Percentiles rank a stretch among this genome's conserved stretches.
These are phyloP conservation scores for Plasmodium vivax DNA, from an alignment of 169 alveolate genomes.

Conservation along the genomic window DNA sequence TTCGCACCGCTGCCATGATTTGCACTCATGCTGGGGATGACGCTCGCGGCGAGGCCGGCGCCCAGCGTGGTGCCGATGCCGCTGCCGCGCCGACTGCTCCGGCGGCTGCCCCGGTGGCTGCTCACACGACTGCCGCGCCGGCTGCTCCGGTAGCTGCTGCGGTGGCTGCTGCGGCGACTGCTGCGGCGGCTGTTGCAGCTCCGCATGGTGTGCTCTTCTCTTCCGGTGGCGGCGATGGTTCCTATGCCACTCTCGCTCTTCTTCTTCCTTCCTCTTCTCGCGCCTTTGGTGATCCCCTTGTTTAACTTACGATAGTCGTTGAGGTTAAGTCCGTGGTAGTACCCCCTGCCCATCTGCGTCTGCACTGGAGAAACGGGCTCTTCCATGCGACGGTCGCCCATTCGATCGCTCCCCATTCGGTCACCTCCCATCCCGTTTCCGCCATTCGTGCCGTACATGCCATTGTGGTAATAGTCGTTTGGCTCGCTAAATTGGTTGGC, in stretches of 20 bases:
- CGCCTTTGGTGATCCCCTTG: background rate
- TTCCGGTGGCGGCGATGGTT: background rate
- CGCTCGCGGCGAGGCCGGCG: background rate
- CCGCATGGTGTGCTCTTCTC: background rate
- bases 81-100: background rate
- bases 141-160: background rate
- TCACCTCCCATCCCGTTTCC: background rate
- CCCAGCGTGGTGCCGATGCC: background rate
- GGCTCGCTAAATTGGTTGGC: background rate
- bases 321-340: background rate
- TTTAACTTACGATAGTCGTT: background rate
- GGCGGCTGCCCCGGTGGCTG: background rate
- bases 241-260: background rate
- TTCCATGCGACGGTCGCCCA: background rate
- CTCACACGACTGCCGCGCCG: background rate
- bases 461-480: background rate
- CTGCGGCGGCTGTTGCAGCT: background rate
- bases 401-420: background rate
- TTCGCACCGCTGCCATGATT: too few relatives aligned
- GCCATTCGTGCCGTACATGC: constrained; percentile 8
- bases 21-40: background rate
- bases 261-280: background rate
- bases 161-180: background rate
- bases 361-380: background rate
- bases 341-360: background rate